Evolutionary conservation across 306 rosid genomes (phyloP).

Genomic region (Cucurbita moschata): DNA sequence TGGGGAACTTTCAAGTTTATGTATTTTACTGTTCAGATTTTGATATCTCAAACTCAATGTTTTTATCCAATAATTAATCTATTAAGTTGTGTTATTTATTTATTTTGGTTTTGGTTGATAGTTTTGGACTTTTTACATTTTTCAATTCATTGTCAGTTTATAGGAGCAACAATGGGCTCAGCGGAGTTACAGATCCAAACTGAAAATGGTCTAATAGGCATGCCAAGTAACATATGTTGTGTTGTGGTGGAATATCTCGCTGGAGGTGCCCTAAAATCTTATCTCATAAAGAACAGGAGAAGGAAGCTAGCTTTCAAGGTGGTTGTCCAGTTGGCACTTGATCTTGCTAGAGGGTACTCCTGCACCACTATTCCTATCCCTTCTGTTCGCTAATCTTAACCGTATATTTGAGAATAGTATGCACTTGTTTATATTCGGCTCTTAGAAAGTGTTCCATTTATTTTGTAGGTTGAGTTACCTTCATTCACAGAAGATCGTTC

Average conservation of each 20-base stretch:
- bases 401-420: background rate
- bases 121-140: background rate
- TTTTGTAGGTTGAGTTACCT: slow-evolving; percentile 78
- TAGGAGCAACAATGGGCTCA: slow-evolving; percentile 93
- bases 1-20: background rate
- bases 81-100: background rate
- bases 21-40: background rate
- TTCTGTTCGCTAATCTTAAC: background rate
- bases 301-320: slow-evolving; percentile 85
- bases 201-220: slow-evolving; percentile 69
- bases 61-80: background rate
- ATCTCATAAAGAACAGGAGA: slow-evolving; percentile 80
- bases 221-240: slow-evolving; percentile 88
- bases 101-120: background rate
- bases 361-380: background rate
- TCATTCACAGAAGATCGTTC: slow-evolving; percentile 93
- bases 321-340: slow-evolving; percentile 81
- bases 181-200: slow-evolving; percentile 83
- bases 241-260: slow-evolving; percentile 92
- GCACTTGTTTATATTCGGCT: background rate
- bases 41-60: background rate
- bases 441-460: slow-evolving; percentile 9
- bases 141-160: slow-evolving; percentile 42
- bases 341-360: slow-evolving; percentile 90
- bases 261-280: slow-evolving; percentile 73